phyloP scores from a whole-genome alignment of 208 protist species.

The Paratrypanosoma confusum region DNA sequence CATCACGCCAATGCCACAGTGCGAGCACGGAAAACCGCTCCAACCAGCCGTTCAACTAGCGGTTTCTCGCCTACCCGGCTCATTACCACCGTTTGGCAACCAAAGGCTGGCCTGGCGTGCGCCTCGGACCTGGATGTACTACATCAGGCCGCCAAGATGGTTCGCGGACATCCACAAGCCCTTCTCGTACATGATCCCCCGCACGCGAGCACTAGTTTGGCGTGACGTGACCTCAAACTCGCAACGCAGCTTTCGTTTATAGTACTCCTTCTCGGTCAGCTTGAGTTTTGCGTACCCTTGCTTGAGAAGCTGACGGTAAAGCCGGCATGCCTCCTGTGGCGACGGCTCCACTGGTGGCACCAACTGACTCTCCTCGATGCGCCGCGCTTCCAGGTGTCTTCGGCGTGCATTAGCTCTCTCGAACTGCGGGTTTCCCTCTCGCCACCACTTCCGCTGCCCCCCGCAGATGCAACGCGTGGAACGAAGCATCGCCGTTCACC shows the following conservation, averaged over 20 bases:
- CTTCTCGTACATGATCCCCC: slow-evolving; percentile 86
- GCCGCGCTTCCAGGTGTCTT: slow-evolving; percentile 43
- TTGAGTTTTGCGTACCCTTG: slow-evolving; percentile 28
- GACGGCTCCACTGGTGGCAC: slow-evolving; percentile 69
- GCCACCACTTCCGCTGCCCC: slow-evolving; percentile 56
- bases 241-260: slow-evolving; percentile 48
- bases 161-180: slow-evolving; percentile 73
- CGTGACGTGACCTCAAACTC: slow-evolving; percentile 84
- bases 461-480: slow-evolving; percentile 5
- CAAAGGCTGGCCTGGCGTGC: too few relatives aligned
- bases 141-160: slow-evolving; percentile 64
- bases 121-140: slow-evolving; percentile 12
- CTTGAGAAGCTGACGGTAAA: slow-evolving; percentile 70
- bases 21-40: too few relatives aligned
- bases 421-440: slow-evolving; percentile 61
- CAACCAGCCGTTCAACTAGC: too few relatives aligned
- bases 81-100: too few relatives aligned
- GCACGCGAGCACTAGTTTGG: slow-evolving; percentile 74
- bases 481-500: slow-evolving; percentile 26
- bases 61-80: too few relatives aligned
- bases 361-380: slow-evolving; percentile 27
- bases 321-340: slow-evolving; percentile 28
- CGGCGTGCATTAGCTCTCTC: slow-evolving; percentile 51
- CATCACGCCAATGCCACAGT: too few relatives aligned
- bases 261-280: slow-evolving; percentile 70